These are phyloP conservation scores for Myotisia sp. DNA, from an alignment of 2,329 filamentous ascomycete genomes.

Conservation along the genomic window DNA sequence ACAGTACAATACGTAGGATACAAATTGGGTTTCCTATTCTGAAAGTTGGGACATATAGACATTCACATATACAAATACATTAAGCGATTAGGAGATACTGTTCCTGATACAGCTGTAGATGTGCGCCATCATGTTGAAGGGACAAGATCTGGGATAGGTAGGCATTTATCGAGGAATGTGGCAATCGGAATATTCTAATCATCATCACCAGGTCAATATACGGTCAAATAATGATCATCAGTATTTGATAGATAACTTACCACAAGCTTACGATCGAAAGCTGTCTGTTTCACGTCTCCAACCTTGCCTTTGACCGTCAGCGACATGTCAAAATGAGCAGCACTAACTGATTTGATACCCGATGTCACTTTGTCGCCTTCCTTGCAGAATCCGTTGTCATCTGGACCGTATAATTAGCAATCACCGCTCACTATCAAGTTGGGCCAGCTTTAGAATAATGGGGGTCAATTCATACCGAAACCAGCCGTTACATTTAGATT, in stretches of 20 bases:
- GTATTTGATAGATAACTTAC: neutral
- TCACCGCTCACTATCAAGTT: too few relatives aligned
- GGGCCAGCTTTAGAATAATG: too few relatives aligned
- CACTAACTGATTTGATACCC: constrained; percentile 9
- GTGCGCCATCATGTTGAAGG: too few relatives aligned
- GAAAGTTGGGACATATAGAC: too few relatives aligned
- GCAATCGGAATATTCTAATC: constrained; percentile 5
- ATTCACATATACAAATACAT: too few relatives aligned
- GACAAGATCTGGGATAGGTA: neutral
- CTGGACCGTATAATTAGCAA: constrained; percentile 1
- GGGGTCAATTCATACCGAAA: constrained; percentile 13
- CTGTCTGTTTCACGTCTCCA: neutral
- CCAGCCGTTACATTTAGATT: constrained; percentile 10
- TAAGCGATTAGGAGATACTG: too few relatives aligned
- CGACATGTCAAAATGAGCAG: constrained; percentile 8
- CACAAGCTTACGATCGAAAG: constrained; percentile 5
- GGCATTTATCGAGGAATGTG: constrained; percentile 6
- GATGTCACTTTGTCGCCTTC: constrained; percentile 5
- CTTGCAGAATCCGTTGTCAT: constrained; percentile 12
- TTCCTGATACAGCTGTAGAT: too few relatives aligned
- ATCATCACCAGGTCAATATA: too few relatives aligned
- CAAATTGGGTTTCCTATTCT: too few relatives aligned
- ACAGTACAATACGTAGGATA: too few relatives aligned
- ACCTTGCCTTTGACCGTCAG: constrained; percentile 1
- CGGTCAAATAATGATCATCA: neutral